A percentile compares a stretch with the other conserved stretches of the same genome.
Conservation (phyloP, 768 basidiomycete species). For the Russula foetens region DNA sequence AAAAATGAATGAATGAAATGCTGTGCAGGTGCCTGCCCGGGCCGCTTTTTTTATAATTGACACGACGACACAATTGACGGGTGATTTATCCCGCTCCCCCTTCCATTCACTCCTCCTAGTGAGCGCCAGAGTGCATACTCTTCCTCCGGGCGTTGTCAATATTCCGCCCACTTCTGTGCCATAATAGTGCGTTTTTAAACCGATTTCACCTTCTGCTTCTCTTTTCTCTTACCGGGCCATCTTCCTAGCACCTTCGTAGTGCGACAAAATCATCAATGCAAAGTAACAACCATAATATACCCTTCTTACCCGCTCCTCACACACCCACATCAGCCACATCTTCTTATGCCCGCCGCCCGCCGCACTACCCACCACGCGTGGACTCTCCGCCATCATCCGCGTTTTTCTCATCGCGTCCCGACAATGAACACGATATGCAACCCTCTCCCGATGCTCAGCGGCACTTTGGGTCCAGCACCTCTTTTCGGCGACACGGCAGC, state of each 20-base stretch:
- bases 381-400: constrained; percentile 74
- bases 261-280: not conserved
- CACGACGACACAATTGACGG: too few relatives aligned
- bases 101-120: too few relatives aligned
- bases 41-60: too few relatives aligned
- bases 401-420: constrained; percentile 59
- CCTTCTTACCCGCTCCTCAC: not conserved
- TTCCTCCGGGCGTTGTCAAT: too few relatives aligned
- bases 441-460: constrained; percentile 55
- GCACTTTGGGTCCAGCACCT: constrained; percentile 82
- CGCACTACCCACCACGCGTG: constrained; percentile 20
- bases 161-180: too few relatives aligned
- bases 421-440: constrained; percentile 35
- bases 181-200: too few relatives aligned
- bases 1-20: too few relatives aligned
- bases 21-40: too few relatives aligned
- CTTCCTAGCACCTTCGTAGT: not conserved
- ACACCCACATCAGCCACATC: not conserved
- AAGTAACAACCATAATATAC: not conserved
- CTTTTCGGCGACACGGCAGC: constrained; percentile 56
- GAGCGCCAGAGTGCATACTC: too few relatives aligned
- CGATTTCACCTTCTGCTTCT: too few relatives aligned
- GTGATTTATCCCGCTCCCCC: too few relatives aligned
- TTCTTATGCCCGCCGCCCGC: constrained; percentile 3
- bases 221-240: too few relatives aligned